Evolutionary conservation across 2,329 filamentous ascomycete species (phyloP), one percentile per base, ranked within the genome.

Genomic region (Ophiosphaerella korrae): DNA sequence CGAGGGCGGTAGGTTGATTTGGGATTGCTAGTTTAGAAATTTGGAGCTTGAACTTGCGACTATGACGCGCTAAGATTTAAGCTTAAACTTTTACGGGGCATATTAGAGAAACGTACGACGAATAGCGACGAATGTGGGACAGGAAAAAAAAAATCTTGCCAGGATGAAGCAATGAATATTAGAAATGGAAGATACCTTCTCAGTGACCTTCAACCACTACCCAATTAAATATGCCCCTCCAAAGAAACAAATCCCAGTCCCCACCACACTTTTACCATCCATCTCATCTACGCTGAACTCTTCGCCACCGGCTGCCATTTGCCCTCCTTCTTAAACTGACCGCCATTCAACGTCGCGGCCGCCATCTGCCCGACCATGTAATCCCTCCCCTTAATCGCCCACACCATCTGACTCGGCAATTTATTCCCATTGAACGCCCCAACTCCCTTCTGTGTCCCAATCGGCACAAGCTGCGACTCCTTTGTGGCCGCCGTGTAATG

Each of bases 371-470:
- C 50, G 32, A 65, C 54, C 58, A 78, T 62, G 43, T 74, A 78
- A 48, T 78, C 76, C 44, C 71, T 66, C 9, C 76, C 75, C 63
- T 79, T 79, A 49, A 77, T 71, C 53, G 70, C 57, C 70, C 67
- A 71, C 4, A 79, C 73, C 69, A 78, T 66, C 45, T 72, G 64
- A 42, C 70, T 73, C 7, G 74, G 77, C 2, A 75, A 50, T 37
- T 62, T 68, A 42, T 67, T 65, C 1, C 77, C 75, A 42, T 69
- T 69, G 16, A 70, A 66, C 8, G 70, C 71, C 23, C 71, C 71
- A 14, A 74, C 71, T 14, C 72, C 73, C 56, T 74, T 74, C 42
- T 62, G 59, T 26, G 69, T 69, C 7, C 73, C 72, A 39, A 74
- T 67, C 0, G 72, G 71, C 21, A 59, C 61, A 33, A 74, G 54